Evolutionary conservation across 768 basidiomycete genomes (phyloP), one percentile per base, ranked within the genome.

Genomic region (Tulasnella sp.): DNA sequence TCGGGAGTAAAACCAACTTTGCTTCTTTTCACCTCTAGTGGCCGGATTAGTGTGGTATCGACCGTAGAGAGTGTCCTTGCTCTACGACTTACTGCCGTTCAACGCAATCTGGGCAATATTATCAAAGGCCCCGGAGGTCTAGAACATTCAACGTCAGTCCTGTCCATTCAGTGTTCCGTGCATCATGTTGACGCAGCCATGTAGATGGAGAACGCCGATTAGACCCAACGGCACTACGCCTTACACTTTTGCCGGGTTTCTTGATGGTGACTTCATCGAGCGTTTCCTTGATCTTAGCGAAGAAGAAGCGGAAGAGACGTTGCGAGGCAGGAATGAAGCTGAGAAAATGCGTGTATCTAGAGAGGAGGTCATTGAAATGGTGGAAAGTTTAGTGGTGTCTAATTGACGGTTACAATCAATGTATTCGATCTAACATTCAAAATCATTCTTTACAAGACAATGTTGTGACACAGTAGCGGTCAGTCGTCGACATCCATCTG

Each of bases 211-310:
- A 45, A 70, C 83, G 0, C 86, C 87, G 0, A 76, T 75, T 56
- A 75, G 69, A 33, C 67, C 67, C 0, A 61, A 66, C 20, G 78
- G 81, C 72, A 6, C 74, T 80, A n/a, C n/a, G n/a, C n/a, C n/a
- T n/a, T 58, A 64, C 24, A 58, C 72, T 1, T 72, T 82, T 1
- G 72, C 71, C 34, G 89, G 88, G 13, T 90, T 95, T 70, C 69
- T 95, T 25, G 90, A 95, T 55, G 91, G 90, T 1, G 83, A 87
- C 60, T 84, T 90, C 56, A 61, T 95, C 16, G 85, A 91, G 63
- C 66, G 69, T 16, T 78, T 83, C 63, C 68, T 81, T 46, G 64
- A 64, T 15, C 67, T 71, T 42, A 61, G 60, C 32, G 62, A 59
- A 10, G 65, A 71, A 4, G 63, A 70, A 20, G 65, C 77, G n/a